Evolutionary conservation across 306 rosid genomes (phyloP).

Genomic region (Canavalia gladiata): DNA sequence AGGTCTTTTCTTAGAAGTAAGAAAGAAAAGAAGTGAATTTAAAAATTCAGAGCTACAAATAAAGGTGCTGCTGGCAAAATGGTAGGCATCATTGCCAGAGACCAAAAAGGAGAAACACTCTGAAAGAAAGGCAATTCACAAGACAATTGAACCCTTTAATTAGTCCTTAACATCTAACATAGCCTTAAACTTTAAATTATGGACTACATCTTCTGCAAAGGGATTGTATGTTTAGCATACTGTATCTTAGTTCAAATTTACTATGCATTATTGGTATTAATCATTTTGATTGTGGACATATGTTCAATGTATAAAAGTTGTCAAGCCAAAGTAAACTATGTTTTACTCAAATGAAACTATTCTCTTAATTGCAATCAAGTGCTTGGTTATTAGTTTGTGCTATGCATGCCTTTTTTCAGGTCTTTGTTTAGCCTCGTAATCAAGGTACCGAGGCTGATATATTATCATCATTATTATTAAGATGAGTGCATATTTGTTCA

Average conservation of each 20-base stretch:
- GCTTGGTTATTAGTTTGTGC: slow-evolving; percentile 2
- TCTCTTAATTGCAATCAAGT: slow-evolving; percentile 19
- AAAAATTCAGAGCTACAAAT: slow-evolving; percentile 45
- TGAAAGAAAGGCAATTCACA: slow-evolving; percentile 49
- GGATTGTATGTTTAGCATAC: background rate
- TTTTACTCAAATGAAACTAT: slow-evolving; percentile 25
- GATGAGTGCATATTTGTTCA: background rate
- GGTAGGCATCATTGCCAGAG: slow-evolving; percentile 66
- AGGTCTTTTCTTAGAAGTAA: slow-evolving; percentile 32
- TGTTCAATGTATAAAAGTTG: background rate
- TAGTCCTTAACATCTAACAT: background rate
- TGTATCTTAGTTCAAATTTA: slow-evolving; percentile 28
- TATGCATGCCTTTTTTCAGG: background rate
- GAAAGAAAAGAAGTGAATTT: background rate
- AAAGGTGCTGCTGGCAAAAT: slow-evolving; percentile 54
- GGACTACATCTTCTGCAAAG: background rate
- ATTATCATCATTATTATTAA: background rate
- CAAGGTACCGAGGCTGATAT: background rate
- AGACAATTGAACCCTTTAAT: slow-evolving; percentile 16
- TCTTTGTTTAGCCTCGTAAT: slow-evolving; percentile 6
- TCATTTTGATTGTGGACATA: slow-evolving; percentile 31
- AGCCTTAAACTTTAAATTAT: background rate
- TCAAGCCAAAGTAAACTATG: slow-evolving; percentile 12
- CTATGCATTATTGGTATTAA: slow-evolving; percentile 21
- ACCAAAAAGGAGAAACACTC: slow-evolving; percentile 59